A percentile compares a stretch with the other conserved stretches of the same genome.
Conservation (phyloP, 371 early-diverging fungal genomes). For the Zychaea mexicana region DNA sequence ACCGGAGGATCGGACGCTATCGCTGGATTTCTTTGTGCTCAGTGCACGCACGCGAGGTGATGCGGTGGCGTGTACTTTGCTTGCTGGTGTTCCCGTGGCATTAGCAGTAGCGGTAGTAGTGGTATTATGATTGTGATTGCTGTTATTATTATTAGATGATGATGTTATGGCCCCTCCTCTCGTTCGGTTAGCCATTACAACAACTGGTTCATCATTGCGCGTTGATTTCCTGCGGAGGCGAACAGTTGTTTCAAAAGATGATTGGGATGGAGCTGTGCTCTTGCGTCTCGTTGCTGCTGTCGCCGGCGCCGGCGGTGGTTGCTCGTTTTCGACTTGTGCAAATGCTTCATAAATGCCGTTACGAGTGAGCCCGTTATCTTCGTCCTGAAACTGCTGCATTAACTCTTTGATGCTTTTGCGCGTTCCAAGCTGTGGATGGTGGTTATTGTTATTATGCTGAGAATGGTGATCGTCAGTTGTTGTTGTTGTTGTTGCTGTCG, state of each 20-base stretch:
- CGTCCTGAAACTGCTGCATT: slow-evolving; percentile 9
- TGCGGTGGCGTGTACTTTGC: neutral
- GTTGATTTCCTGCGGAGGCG: slow-evolving; percentile 16
- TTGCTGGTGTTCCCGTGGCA: too few relatives aligned
- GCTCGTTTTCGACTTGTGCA: slow-evolving; percentile 25
- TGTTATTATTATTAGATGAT: slow-evolving; percentile 5
- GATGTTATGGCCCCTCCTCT: neutral
- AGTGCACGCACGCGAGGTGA: slow-evolving; percentile 26
- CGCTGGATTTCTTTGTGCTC: slow-evolving; percentile 22
- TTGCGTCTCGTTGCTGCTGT: slow-evolving; percentile 6
- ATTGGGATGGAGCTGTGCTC: neutral
- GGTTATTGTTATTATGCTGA: neutral
- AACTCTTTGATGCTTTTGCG: slow-evolving; percentile 22
- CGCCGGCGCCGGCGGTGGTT: slow-evolving; percentile 3
- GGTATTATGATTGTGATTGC: neutral
- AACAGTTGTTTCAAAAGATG: neutral
- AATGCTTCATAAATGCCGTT: slow-evolving; percentile 33
- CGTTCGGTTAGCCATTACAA: neutral
- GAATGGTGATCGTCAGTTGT: too few relatives aligned
- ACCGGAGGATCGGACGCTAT: slow-evolving; percentile 6
- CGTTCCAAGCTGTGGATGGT: slow-evolving; percentile 2
- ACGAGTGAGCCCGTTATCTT: slow-evolving; percentile 30
- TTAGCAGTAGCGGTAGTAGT: neutral
- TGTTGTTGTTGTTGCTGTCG: neutral
- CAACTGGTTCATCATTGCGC: neutral